Conservation (phyloP, 1,284 basidiomycete species). For the Ganoderma multipileum region DNA sequence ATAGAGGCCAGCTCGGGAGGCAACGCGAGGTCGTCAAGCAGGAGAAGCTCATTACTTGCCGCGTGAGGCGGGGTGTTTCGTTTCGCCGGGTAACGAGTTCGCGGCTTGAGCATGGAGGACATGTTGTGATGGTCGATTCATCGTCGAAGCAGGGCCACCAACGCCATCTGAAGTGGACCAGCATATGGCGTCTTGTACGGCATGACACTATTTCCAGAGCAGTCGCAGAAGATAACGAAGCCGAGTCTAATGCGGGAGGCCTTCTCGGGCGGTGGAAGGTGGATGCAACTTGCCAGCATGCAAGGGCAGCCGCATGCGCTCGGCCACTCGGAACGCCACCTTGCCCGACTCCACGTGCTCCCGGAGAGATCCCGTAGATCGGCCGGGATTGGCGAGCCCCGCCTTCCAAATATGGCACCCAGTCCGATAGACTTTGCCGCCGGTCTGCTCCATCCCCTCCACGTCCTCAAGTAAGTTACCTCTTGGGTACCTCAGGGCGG, state of each 20-base stretch:
- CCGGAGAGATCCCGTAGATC: not conserved
- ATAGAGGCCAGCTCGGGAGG: not conserved
- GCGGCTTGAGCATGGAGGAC: not conserved
- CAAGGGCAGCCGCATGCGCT: not conserved
- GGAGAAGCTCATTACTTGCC: not conserved
- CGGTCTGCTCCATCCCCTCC: not conserved
- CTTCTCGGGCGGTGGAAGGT: not conserved
- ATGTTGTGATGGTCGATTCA: not conserved
- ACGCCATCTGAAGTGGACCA: not conserved
- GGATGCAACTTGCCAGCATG: too few species aligned
- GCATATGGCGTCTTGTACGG: not conserved
- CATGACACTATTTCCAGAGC: not conserved
- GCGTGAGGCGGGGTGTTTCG: not conserved
- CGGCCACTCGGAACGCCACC: not conserved
- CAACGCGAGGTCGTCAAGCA: not conserved
- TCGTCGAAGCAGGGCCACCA: not conserved
- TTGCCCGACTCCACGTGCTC: not conserved
- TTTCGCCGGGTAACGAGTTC: not conserved
- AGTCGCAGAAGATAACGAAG: not conserved
- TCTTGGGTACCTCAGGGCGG: not conserved
- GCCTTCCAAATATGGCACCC: not conserved
- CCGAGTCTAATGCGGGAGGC: not conserved
- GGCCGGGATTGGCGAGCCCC: not conserved
- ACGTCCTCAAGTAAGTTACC: too few species aligned
- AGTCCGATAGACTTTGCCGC: not conserved